Evolutionary conservation across 2,329 filamentous ascomycete species (phyloP).

Genomic region (Leptodontidium sp.): DNA sequence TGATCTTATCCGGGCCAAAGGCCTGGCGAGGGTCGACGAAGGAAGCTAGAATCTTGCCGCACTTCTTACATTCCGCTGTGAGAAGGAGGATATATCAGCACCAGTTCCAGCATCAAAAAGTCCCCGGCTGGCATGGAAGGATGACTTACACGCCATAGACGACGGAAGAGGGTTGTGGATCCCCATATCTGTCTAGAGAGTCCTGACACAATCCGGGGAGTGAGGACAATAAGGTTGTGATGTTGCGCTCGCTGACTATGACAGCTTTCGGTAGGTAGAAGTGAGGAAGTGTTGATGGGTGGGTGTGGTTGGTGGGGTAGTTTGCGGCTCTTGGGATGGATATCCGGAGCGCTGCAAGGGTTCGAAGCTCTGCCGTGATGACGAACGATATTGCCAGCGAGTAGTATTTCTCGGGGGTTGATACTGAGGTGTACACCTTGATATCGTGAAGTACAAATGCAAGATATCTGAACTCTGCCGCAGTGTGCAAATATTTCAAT

Average conservation of each 20-base stretch:
- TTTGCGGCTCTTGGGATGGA: slow-evolving; percentile 17
- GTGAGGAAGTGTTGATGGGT: slow-evolving; percentile 1
- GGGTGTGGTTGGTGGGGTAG: slow-evolving; percentile 23
- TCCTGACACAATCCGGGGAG: slow-evolving; percentile 9
- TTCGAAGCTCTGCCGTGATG: slow-evolving; percentile 15
- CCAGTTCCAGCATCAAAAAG: neutral
- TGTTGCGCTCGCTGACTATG: slow-evolving; percentile 21
- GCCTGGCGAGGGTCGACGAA: slow-evolving; percentile 94
- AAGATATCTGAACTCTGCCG: too few relatives aligned
- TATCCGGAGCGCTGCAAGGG: slow-evolving; percentile 13
- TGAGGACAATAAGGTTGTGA: slow-evolving; percentile 17
- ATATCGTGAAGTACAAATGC: too few relatives aligned
- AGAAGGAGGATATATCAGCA: slow-evolving; percentile 28
- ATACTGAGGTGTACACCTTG: neutral
- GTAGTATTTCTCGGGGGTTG: neutral
- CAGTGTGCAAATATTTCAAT: neutral
- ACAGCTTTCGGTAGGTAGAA: slow-evolving; percentile 16
- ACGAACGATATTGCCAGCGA: neutral
- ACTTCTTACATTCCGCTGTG: slow-evolving; percentile 95
- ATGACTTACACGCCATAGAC: slow-evolving; percentile 71
- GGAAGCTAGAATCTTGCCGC: slow-evolving; percentile 91
- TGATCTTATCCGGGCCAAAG: slow-evolving; percentile 96
- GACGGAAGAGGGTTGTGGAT: slow-evolving; percentile 73
- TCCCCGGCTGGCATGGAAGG: neutral
- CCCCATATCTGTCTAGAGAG: slow-evolving; percentile 56